These are phyloP conservation scores for Lactarius vividus DNA, from an alignment of 768 basidiomycete genomes.

Conservation along the genomic window DNA sequence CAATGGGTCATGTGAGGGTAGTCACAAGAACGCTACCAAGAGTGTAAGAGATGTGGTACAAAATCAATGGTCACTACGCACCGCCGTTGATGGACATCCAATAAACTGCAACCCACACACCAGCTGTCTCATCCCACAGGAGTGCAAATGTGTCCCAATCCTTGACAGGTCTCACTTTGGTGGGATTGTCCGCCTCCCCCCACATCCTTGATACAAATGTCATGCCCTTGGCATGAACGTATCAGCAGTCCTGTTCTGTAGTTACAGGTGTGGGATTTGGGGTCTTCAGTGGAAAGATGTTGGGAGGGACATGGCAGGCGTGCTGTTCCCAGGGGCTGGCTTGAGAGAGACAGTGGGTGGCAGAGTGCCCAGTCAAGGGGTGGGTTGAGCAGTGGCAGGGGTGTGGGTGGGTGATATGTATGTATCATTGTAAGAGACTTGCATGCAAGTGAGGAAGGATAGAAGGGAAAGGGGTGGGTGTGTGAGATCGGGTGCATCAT, in stretches of 20 bases:
- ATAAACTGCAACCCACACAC: slow-evolving; percentile 78
- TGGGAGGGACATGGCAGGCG: slow-evolving; percentile 40
- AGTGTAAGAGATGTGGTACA: too few relatives aligned
- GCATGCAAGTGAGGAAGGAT: slow-evolving; percentile 62
- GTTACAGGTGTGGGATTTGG: slow-evolving; percentile 82
- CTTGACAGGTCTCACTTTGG: slow-evolving; percentile 10
- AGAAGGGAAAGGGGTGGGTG: slow-evolving; percentile 44
- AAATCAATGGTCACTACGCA: too few relatives aligned
- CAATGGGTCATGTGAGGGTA: slow-evolving; percentile 61
- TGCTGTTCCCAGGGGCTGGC: slow-evolving; percentile 17
- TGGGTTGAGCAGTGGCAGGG: slow-evolving; percentile 32
- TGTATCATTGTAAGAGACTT: slow-evolving; percentile 77
- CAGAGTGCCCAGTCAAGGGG: slow-evolving; percentile 41
- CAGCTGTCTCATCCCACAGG: slow-evolving; percentile 58
- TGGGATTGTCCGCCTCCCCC: slow-evolving; percentile 58
- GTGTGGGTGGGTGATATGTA: slow-evolving; percentile 59
- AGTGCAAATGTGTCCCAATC: slow-evolving; percentile 59
- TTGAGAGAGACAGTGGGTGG: slow-evolving; percentile 54
- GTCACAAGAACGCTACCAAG: slow-evolving; percentile 20
- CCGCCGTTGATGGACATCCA: slow-evolving; percentile 56
- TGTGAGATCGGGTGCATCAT: slow-evolving; percentile 34
- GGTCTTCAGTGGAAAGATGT: slow-evolving; percentile 77
- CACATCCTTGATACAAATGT: slow-evolving; percentile 68
- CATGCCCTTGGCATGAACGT: slow-evolving; percentile 75
- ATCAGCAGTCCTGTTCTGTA: slow-evolving; percentile 68